phyloP scores from a whole-genome alignment of 352 stramenopile species.

The Globisporangium perplexum region DNA sequence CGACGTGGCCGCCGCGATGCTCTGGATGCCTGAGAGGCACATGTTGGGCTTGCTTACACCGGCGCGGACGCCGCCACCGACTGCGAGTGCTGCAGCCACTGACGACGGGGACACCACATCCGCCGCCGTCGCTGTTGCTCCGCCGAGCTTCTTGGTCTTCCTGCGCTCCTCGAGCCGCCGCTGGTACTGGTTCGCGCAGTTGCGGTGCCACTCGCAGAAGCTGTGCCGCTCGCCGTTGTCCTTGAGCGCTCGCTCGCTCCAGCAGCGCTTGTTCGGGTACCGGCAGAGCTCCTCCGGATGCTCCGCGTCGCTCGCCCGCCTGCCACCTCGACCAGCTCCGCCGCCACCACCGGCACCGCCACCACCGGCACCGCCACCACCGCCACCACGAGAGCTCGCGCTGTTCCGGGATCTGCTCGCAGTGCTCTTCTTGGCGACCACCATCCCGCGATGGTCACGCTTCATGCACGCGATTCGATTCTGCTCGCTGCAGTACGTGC shows the following conservation, averaged over 20 bases:
- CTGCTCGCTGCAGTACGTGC: background rate
- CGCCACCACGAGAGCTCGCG: background rate
- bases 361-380: background rate
- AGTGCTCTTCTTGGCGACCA: background rate
- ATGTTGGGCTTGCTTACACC: conserved; percentile 4
- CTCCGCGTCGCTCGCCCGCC: background rate
- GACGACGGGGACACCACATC: background rate
- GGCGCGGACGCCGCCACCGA: background rate
- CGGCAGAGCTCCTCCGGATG: conserved; percentile 28
- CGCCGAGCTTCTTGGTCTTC: conserved; percentile 22
- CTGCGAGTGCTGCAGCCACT: conserved; percentile 10
- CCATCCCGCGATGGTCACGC: conserved; percentile 5
- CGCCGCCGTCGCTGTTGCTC: conserved; percentile 8
- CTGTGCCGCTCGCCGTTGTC: conserved; percentile 69
- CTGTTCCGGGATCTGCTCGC: background rate
- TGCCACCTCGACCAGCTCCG: background rate
- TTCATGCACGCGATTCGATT: conserved; percentile 1
- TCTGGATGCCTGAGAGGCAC: conserved; percentile 8
- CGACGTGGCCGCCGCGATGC: background rate
- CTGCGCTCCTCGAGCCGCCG: conserved; percentile 55
- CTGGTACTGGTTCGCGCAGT: conserved; percentile 70
- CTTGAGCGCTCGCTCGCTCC: conserved; percentile 59
- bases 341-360: background rate
- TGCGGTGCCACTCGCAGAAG: conserved; percentile 67
- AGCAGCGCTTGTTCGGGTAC: conserved; percentile 69